Evolutionary conservation across 2,329 filamentous ascomycete genomes (phyloP).

Genomic region (Arthrobotrys musiformis): DNA sequence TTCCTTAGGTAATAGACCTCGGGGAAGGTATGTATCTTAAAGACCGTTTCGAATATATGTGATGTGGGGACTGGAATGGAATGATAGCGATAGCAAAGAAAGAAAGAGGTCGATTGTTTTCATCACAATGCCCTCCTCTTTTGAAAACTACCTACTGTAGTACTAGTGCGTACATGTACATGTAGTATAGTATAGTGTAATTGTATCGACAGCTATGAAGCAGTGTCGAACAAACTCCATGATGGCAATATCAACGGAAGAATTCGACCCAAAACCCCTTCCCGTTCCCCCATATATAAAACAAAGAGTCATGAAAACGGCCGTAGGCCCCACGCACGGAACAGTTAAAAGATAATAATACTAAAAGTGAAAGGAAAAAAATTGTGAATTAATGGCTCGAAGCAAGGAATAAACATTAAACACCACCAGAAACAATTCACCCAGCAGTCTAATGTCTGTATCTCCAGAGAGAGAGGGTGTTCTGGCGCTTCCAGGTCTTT

Average conservation of each 20-base stretch:
- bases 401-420: slow-evolving; percentile 44
- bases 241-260: slow-evolving; percentile 4
- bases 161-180: background rate
- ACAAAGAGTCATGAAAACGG: slow-evolving; percentile 19
- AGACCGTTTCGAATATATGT: background rate
- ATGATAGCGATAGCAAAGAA: background rate
- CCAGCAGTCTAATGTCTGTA: slow-evolving; percentile 55
- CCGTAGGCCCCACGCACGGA: slow-evolving; percentile 9
- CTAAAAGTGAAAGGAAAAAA: background rate
- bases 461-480: slow-evolving; percentile 94
- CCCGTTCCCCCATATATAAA: slow-evolving; percentile 21
- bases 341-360: background rate
- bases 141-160: background rate
- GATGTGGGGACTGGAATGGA: background rate
- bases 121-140: slow-evolving; percentile 2
- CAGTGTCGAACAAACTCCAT: slow-evolving; percentile 24
- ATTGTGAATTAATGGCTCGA: slow-evolving; percentile 47
- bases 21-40: background rate
- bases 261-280: background rate
- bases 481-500: slow-evolving; percentile 99
- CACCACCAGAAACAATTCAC: slow-evolving; percentile 26
- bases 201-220: background rate
- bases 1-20: background rate
- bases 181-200: slow-evolving; percentile 9
- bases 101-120: background rate